A percentile compares a stretch with the other conserved stretches of the same genome.
Conservation (phyloP, 345 rosid species). For the Lepidium africanum region DNA sequence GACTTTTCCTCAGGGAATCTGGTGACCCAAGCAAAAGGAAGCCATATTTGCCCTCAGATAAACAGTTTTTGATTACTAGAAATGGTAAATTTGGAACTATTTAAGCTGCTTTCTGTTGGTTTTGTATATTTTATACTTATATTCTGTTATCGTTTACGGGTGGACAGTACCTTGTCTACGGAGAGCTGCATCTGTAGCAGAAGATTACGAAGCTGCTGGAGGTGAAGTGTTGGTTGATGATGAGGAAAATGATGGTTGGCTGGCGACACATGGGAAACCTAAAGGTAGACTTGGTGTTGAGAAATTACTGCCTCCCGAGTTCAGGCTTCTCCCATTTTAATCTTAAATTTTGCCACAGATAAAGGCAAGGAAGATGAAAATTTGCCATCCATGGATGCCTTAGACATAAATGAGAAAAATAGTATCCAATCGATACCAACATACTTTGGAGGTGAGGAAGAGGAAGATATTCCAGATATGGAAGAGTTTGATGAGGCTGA, state of each 20-base stretch:
- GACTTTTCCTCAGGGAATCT: constrained; percentile 57
- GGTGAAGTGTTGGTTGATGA: constrained; percentile 90
- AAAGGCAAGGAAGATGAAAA: constrained; percentile 66
- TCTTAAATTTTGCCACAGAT: constrained; percentile 28
- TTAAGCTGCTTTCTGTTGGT: not conserved
- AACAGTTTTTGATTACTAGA: constrained; percentile 92
- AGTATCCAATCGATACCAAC: constrained; percentile 62
- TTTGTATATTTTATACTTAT: not conserved
- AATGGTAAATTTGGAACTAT: constrained; percentile 46
- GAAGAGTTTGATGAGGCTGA: constrained; percentile 76
- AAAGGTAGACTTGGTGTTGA: constrained; percentile 42
- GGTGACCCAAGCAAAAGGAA: constrained; percentile 92
- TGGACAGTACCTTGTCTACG: constrained; percentile 75
- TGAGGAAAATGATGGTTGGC: constrained; percentile 97
- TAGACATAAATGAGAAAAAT: constrained; percentile 50
- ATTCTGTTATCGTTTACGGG: not conserved
- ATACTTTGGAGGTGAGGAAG: constrained; percentile 79
- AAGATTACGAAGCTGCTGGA: constrained; percentile 93
- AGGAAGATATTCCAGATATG: constrained; percentile 94
- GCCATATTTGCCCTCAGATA: constrained; percentile 74
- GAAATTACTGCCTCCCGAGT: not conserved
- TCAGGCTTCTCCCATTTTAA: not conserved
- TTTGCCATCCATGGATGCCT: constrained; percentile 83
- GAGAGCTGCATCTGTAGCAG: constrained; percentile 87
- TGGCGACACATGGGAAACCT: constrained; percentile 96